Evolutionary conservation across 352 stramenopile species (phyloP).

Genomic region (Phytophthora melonis): DNA sequence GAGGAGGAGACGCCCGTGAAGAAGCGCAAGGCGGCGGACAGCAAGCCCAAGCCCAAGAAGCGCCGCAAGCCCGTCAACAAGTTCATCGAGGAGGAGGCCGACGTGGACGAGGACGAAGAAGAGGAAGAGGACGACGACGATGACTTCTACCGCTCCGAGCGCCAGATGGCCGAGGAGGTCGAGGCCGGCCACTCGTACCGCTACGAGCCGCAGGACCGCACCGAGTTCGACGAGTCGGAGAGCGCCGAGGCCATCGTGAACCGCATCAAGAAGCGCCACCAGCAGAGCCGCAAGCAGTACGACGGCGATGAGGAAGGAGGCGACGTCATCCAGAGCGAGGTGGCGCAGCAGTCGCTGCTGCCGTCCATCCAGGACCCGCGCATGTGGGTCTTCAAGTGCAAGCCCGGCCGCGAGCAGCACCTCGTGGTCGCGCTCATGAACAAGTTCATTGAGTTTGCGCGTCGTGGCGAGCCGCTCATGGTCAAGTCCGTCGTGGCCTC

Average conservation of each 20-base stretch:
- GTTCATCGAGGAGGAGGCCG: conserved; percentile 91
- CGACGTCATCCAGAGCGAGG: conserved; percentile 86
- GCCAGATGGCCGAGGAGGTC: conserved; percentile 80
- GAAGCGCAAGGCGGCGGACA: conserved; percentile 77
- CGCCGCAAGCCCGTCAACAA: conserved; percentile 87
- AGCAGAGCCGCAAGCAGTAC: conserved; percentile 87
- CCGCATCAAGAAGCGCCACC: conserved; percentile 89
- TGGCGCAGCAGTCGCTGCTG: conserved; percentile 89
- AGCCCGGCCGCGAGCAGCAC: conserved; percentile 88
- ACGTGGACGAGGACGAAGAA: conserved; percentile 89
- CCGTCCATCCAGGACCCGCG: conserved; percentile 90
- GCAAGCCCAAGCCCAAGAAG: conserved; percentile 87
- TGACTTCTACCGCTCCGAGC: conserved; percentile 82
- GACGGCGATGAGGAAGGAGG: conserved; percentile 87
- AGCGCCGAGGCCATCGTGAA: conserved; percentile 89
- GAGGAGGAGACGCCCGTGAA: conserved; percentile 69
- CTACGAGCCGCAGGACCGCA: conserved; percentile 82
- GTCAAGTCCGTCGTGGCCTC: conserved; percentile 90
- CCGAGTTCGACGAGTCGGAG: conserved; percentile 81
- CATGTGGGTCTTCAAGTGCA: conserved; percentile 94
- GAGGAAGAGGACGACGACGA: conserved; percentile 88
- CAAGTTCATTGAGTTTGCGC: conserved; percentile 89
- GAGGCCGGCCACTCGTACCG: conserved; percentile 69
- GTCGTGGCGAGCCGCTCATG: conserved; percentile 82
- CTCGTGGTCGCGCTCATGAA: conserved; percentile 91